Conservation (phyloP, 2,329 filamentous ascomycete genomes). For the Aspergillus sergii region DNA sequence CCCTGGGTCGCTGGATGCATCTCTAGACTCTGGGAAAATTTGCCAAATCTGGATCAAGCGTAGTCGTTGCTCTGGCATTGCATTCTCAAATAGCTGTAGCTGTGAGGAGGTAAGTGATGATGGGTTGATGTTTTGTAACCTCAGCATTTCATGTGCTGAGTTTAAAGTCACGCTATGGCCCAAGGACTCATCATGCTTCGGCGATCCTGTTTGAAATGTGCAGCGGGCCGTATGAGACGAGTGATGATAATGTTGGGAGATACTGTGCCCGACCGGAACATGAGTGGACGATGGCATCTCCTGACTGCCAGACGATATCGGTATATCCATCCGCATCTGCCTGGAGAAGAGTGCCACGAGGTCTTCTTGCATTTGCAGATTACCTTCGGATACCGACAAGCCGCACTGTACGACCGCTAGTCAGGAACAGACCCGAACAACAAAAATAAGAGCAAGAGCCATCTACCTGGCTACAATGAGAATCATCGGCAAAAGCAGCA, state of each 20-base stretch:
- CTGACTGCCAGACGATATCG: slow-evolving; percentile 35
- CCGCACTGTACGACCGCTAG: slow-evolving; percentile 38
- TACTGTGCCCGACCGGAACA: slow-evolving; percentile 67
- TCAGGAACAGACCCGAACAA: slow-evolving; percentile 26
- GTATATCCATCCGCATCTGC: slow-evolving; percentile 65
- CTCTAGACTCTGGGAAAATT: slow-evolving; percentile 61
- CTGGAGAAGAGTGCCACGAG: slow-evolving; percentile 77
- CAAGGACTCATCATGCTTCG: slow-evolving; percentile 27
- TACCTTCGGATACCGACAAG: slow-evolving; percentile 45
- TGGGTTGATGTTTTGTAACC: slow-evolving; percentile 59
- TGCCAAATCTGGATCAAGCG: slow-evolving; percentile 83
- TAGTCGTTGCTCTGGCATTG: slow-evolving; percentile 70
- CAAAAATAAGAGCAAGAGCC: slow-evolving; percentile 16
- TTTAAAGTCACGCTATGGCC: not conserved
- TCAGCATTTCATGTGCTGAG: slow-evolving; percentile 56
- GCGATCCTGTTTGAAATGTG: slow-evolving; percentile 42
- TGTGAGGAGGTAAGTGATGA: slow-evolving; percentile 71
- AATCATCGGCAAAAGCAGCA: slow-evolving; percentile 40
- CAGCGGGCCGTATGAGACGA: slow-evolving; percentile 66
- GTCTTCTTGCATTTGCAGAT: slow-evolving; percentile 74
- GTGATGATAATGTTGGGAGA: slow-evolving; percentile 83
- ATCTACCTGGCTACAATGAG: slow-evolving; percentile 46
- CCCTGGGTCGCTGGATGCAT: not conserved
- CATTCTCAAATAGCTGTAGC: slow-evolving; percentile 75
- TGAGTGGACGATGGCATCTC: slow-evolving; percentile 36